A percentile compares a stretch with the other conserved stretches of the same genome.
Evolutionary conservation across 768 basidiomycete species (phyloP).

Genomic region (Russula abietina): DNA sequence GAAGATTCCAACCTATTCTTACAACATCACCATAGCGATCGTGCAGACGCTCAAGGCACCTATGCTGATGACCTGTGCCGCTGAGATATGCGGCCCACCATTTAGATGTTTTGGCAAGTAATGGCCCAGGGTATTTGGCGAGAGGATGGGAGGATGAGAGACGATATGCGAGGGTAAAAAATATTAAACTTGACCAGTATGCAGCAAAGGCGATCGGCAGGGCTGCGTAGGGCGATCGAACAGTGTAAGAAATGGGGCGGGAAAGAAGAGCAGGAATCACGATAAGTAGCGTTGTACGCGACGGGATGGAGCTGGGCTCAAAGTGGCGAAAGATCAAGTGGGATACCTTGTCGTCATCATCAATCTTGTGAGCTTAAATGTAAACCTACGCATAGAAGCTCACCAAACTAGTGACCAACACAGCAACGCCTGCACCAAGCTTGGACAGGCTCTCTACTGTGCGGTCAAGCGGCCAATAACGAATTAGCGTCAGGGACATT

Average conservation of each 20-base stretch:
- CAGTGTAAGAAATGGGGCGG: not conserved
- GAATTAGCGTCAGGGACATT: slow-evolving; percentile 6
- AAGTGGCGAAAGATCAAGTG: slow-evolving; percentile 5
- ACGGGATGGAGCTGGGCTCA: not conserved
- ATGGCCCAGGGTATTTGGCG: slow-evolving; percentile 45
- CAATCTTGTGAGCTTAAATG: not conserved
- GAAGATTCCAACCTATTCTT: slow-evolving; percentile 31
- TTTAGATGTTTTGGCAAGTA: slow-evolving; percentile 39
- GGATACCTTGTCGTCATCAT: not conserved
- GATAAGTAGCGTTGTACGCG: not conserved
- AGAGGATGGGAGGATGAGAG: slow-evolving; percentile 51
- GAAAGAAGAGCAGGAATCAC: slow-evolving; percentile 11
- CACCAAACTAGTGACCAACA: slow-evolving; percentile 6
- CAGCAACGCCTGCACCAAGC: not conserved
- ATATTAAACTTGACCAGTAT: not conserved
- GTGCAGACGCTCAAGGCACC: slow-evolving; percentile 30
- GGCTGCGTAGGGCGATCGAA: not conserved
- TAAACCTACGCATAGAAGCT: not conserved
- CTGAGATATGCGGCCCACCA: slow-evolving; percentile 36
- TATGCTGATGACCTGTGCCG: slow-evolving; percentile 34
- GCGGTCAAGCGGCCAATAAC: not conserved
- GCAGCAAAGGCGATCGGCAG: slow-evolving; percentile 4
- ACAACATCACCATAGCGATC: slow-evolving; percentile 35
- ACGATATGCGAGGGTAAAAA: slow-evolving; percentile 35
- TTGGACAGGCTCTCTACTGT: not conserved